Percentiles rank a stretch among this genome's conserved stretches.
These are phyloP conservation scores for Aspergillus glaucus DNA, from an alignment of 2,329 filamentous ascomycete genomes.

Conservation along the genomic window DNA sequence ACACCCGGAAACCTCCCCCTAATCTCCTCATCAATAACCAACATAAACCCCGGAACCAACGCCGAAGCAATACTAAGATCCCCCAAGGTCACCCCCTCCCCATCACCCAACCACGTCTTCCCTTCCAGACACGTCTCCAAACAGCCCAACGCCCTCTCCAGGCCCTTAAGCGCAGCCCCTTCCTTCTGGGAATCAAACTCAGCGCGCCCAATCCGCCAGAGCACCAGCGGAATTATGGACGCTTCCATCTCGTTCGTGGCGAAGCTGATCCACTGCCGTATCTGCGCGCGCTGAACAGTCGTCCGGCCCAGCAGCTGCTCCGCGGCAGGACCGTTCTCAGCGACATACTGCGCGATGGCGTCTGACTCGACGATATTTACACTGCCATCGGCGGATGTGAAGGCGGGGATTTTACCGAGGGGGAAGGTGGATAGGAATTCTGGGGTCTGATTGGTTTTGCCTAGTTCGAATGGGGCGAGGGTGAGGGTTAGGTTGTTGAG, in stretches of 20 bases:
- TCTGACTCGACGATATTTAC: conserved; percentile 38
- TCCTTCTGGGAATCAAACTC: conserved; percentile 16
- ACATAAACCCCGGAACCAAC: conserved; percentile 19
- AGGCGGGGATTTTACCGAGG: conserved; percentile 46
- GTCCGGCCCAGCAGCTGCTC: conserved; percentile 43
- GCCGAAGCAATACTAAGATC: conserved; percentile 21
- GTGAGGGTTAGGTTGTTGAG: conserved; percentile 29
- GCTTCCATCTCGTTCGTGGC: conserved; percentile 26
- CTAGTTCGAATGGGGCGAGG: conserved; percentile 33
- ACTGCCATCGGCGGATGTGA: conserved; percentile 45
- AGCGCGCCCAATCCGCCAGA: conserved; percentile 15
- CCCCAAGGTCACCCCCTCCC: conserved; percentile 21
- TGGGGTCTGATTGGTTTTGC: conserved; percentile 38
- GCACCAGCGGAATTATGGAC: conserved; percentile 10
- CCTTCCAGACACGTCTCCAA: conserved; percentile 16
- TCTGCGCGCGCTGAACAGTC: conserved; percentile 34
- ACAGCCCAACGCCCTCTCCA: conserved; percentile 15
- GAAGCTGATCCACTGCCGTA: conserved; percentile 44
- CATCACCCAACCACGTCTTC: conserved; percentile 16
- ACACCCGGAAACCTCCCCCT: conserved; percentile 16
- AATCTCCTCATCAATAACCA: conserved; percentile 21
- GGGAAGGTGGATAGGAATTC: conserved; percentile 49
- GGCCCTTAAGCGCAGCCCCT: conserved; percentile 8
- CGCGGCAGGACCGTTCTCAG: conserved; percentile 40
- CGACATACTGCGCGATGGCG: conserved; percentile 45